A percentile compares a stretch with the other conserved stretches of the same genome.
These are phyloP conservation scores for Backusella westeae DNA, from an alignment of 192 early-diverging fungal genomes.

Conservation along the genomic window DNA sequence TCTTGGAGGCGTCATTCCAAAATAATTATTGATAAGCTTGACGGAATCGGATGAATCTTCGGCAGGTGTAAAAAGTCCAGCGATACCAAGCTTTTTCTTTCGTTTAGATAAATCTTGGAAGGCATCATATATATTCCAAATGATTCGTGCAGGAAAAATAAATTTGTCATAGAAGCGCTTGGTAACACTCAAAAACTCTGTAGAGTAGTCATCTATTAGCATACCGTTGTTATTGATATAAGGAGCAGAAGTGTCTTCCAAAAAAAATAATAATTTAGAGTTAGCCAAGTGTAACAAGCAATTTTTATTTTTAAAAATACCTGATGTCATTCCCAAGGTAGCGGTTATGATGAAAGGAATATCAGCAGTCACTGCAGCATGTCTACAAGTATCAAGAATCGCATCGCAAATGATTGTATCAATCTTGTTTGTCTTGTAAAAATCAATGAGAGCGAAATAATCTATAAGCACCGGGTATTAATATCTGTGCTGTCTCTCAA, in stretches of 20 bases:
- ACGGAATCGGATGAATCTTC: constrained; percentile 1
- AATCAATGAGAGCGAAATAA: not conserved
- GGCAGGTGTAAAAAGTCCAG: not conserved
- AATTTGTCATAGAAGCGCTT: not conserved
- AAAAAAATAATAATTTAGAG: too few relatives aligned
- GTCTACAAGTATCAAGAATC: constrained; percentile 13
- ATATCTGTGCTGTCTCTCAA: not conserved
- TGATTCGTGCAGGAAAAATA: not conserved
- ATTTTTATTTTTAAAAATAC: not conserved
- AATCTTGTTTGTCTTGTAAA: not conserved
- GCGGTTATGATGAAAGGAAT: constrained; percentile 28
- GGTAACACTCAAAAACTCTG: not conserved
- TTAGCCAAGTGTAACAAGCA: not conserved
- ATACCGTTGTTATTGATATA: not conserved
- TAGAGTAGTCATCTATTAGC: not conserved
- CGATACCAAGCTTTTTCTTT: not conserved
- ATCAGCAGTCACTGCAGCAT: not conserved
- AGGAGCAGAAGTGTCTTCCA: not conserved
- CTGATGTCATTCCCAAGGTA: not conserved
- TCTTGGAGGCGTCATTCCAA: constrained; percentile 19
- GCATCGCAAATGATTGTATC: constrained; percentile 20
- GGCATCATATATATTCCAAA: too few relatives aligned
- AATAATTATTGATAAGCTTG: constrained; percentile 26
- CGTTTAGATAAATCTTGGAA: not conserved
- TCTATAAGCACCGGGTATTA: not conserved